phyloP scores from a whole-genome alignment of 768 basidiomycete genomes.

The Tulasnella sp. region DNA sequence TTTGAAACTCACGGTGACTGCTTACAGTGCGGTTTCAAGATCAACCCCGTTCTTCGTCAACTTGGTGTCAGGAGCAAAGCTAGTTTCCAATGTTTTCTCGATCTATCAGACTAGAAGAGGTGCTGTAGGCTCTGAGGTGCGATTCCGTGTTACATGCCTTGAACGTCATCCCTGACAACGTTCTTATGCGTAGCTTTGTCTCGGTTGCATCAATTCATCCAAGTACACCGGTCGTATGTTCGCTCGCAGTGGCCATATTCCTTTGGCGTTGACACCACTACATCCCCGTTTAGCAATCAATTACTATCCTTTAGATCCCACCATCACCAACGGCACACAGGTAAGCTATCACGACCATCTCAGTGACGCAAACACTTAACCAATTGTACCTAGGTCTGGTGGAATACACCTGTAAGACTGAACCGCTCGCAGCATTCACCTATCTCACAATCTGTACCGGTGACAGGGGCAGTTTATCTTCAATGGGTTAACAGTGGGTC shows the following conservation, averaged over 20 bases:
- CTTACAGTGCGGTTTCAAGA: too few species aligned
- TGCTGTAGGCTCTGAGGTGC: too few species aligned
- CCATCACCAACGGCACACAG: not conserved
- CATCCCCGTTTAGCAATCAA: conserved; percentile 20
- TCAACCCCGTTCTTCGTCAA: too few species aligned
- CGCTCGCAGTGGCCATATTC: not conserved
- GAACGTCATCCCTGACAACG: conserved; percentile 24
- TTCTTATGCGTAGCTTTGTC: conserved; percentile 25
- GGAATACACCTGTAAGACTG: too few species aligned
- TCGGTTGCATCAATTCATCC: conserved; percentile 29
- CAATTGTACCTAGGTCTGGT: too few species aligned
- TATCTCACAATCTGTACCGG: not conserved
- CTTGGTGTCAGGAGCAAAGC: too few species aligned
- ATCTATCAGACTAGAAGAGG: too few species aligned
- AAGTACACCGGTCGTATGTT: conserved; percentile 24
- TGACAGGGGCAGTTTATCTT: not conserved
- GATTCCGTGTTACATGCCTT: too few species aligned
- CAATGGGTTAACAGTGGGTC: not conserved
- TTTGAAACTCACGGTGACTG: too few species aligned
- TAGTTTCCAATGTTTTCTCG: too few species aligned
- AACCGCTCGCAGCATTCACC: not conserved
- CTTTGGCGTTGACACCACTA: not conserved
- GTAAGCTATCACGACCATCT: not conserved
- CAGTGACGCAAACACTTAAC: not conserved
- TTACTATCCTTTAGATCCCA: conserved; percentile 24